Evolutionary conservation across 75 land plant genomes (phyloP).

Genomic region (Chamaecyparis obtusa): DNA sequence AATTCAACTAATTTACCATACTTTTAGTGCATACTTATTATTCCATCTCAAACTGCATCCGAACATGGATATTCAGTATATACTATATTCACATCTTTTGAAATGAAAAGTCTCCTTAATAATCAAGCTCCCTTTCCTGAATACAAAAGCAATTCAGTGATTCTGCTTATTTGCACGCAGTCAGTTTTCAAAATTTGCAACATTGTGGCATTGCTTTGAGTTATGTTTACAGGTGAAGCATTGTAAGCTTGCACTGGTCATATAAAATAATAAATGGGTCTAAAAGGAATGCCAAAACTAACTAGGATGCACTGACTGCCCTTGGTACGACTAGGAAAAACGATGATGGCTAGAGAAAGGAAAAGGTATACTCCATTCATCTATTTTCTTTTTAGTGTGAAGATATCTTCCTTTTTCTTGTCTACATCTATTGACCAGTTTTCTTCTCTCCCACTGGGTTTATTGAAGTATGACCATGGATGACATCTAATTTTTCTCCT

Average conservation of each 20-base stretch:
- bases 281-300: background rate
- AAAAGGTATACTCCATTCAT: background rate
- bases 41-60: too few relatives aligned
- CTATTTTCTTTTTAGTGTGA: background rate
- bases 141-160: too few relatives aligned
- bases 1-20: background rate
- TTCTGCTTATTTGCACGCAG: background rate
- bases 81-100: background rate
- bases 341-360: background rate
- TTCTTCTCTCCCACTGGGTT: too few relatives aligned
- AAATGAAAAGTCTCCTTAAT: background rate
- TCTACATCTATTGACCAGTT: too few relatives aligned
- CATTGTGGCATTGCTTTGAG: background rate
- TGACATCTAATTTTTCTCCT: too few relatives aligned
- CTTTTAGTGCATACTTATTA: background rate
- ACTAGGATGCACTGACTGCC: background rate
- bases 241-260: background rate
- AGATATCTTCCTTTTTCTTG: too few relatives aligned
- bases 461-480: too few relatives aligned
- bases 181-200: background rate
- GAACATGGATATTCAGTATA: background rate
- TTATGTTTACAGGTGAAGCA: background rate
- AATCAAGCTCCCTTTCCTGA: background rate
- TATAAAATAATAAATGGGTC: background rate
- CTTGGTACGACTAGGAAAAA: background rate